Evolutionary conservation across 2,329 filamentous ascomycete genomes (phyloP), one percentile per base, ranked within the genome.

Genomic region (Fusarium torulosum): DNA sequence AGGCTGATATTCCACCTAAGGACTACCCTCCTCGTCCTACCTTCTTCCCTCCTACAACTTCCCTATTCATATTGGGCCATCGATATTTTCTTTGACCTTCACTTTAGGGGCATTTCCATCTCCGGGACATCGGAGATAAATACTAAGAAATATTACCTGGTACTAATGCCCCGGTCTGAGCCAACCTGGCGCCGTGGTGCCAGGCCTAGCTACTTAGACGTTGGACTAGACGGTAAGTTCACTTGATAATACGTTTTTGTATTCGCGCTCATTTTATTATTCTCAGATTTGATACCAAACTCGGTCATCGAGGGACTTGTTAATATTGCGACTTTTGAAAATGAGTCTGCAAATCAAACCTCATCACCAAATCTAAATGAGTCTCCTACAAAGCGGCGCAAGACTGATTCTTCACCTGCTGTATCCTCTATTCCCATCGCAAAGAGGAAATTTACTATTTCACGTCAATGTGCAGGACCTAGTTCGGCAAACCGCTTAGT

Each of bases 371-470:
- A 17, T 27, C 27, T 47, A 20, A 53, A 49, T 9, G 69, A 69
- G n/a, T 71, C 67, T 19, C 65, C 74, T 17, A 20, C 59, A 6
- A 79, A 79, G 69, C 76, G 77, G 47, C 76, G 72, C 47, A 79
- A 76, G 69, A 63, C 70, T 14, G 54, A 63, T 19, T 43, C 20
- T 43, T 59, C 53, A 47, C 44, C 38, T 35, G 43, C 17, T 31
- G 42, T 52, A 25, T 56, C 53, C 23, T 66, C 72, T 20, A 72
- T 79, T 29, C 70, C 70, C 31, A 46, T 79, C 17, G 70, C 69
- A 17, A 74, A 59, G 42, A 67, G 65, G 31, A 44, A 66, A 13
- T 20, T 79, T 7, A 67, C 53, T 7, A 61, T 80, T 49, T 70
- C 63, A n/a, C 75, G 78, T 11, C 63, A 42, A 44, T 74, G 72